Percentiles rank a stretch among this genome's conserved stretches.
Evolutionary conservation across 371 early-diverging fungal genomes (phyloP).

Genomic region (Basidiobolus meristosporus): DNA sequence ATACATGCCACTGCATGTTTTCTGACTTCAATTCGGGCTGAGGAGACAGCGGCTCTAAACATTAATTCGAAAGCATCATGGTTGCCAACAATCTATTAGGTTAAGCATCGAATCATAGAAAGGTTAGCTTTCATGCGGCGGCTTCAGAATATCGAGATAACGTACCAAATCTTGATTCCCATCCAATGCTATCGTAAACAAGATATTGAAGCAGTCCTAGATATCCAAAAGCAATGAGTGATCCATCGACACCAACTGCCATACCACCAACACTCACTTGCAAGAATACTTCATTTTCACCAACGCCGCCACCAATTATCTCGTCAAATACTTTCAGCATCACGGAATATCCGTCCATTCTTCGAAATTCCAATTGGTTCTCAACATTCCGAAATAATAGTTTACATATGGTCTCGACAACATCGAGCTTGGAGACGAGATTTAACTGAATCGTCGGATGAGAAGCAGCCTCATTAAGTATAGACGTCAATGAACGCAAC

Average conservation of each 20-base stretch:
- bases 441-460: slow-evolving; percentile 1
- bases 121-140: neutral
- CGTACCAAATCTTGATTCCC: slow-evolving; percentile 5
- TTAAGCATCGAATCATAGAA: slow-evolving; percentile 1
- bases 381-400: slow-evolving; percentile 12
- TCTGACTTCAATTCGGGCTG: slow-evolving; percentile 12
- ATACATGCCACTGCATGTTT: slow-evolving; percentile 13
- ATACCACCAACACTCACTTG: neutral
- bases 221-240: neutral
- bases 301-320: neutral
- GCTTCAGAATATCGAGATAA: neutral
- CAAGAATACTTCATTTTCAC: neutral
- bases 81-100: slow-evolving; percentile 11
- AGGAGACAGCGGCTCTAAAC: slow-evolving; percentile 9
- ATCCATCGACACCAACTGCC: neutral
- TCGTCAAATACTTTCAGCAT: slow-evolving; percentile 9
- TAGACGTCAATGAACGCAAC: slow-evolving; percentile 10
- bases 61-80: slow-evolving; percentile 11
- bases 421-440: slow-evolving; percentile 10
- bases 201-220: slow-evolving; percentile 8
- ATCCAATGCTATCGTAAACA: slow-evolving; percentile 12
- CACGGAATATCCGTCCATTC: slow-evolving; percentile 13
- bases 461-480: slow-evolving; percentile 7
- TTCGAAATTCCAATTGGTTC: slow-evolving; percentile 11
- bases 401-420: slow-evolving; percentile 16